Evolutionary conservation across 1,139 yeast genomes (phyloP).

Genomic region (Candida sp.): DNA sequence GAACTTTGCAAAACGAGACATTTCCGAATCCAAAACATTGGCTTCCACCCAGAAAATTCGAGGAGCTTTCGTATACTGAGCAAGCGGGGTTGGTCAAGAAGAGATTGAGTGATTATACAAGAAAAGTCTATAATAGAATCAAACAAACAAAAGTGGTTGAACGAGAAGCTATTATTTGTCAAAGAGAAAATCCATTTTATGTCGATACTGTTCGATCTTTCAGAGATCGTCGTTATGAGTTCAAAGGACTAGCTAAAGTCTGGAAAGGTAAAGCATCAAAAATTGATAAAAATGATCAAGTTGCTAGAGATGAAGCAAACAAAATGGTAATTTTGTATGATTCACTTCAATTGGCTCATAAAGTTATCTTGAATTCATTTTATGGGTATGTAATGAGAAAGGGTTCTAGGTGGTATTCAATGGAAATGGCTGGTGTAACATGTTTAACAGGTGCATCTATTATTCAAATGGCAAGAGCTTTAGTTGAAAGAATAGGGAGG

Average conservation of each 20-base stretch:
- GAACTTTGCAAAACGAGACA: slow-evolving; percentile 75
- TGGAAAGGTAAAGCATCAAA: slow-evolving; percentile 84
- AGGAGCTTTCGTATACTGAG: slow-evolving; percentile 71
- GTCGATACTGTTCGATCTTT: slow-evolving; percentile 92
- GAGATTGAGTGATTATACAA: slow-evolving; percentile 80
- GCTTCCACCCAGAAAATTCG: slow-evolving; percentile 59
- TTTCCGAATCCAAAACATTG: slow-evolving; percentile 66
- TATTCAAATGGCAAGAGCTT: slow-evolving; percentile 91
- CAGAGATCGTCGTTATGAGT: slow-evolving; percentile 95
- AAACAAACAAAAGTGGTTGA: slow-evolving; percentile 83
- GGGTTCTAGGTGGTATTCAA: slow-evolving; percentile 98
- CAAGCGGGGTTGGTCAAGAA: slow-evolving; percentile 77
- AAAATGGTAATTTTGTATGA: slow-evolving; percentile 95
- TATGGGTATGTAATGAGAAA: slow-evolving; percentile 99
- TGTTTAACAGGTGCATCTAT: slow-evolving; percentile 98
- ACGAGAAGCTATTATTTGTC: slow-evolving; percentile 94
- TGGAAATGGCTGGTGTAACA: slow-evolving; percentile 99
- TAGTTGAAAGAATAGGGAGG: slow-evolving; percentile 94
- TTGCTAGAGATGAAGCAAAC: slow-evolving; percentile 75
- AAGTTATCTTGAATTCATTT: slow-evolving; percentile 93
- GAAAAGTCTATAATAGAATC: slow-evolving; percentile 78
- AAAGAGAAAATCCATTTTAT: slow-evolving; percentile 96
- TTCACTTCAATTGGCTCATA: slow-evolving; percentile 94
- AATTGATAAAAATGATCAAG: slow-evolving; percentile 49
- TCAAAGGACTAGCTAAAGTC: slow-evolving; percentile 87